Base-by-base conservation (phyloP, 495 filamentous ascomycete genomes). In the Aspergillus diversus region DNA sequence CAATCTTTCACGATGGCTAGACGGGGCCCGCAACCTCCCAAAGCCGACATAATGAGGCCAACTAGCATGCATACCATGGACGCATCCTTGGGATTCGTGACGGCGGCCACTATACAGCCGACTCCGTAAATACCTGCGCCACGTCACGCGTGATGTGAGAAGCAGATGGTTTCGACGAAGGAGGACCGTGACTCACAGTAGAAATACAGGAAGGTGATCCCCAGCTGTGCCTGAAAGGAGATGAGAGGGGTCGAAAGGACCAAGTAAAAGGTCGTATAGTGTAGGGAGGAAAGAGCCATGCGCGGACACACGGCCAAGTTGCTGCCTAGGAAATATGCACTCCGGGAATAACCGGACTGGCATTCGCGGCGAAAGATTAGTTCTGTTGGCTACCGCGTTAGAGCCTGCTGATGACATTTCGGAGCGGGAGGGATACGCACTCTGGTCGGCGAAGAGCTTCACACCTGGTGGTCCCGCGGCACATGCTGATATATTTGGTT, bases 261-360 rank as follows among this genome's bases (percentile, higher is more conserved):
- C 5, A 21, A 7, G n/a, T 55, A 55, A 17, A 55, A 34, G 0
- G 53, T 21, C 7, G 53, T 55, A 17, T 35, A 55, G 33, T 55
- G 53, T 5, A 33, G 27, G 0, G 62, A 42, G 8, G 62, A 43
- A 15, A 85, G 66, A 0, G 77, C 61, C 71, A 86, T 84, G 7
- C 84, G 70, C 0, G 78, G 76, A 1, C 83, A 12, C 0, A 79
- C 80, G 0, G 77, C 74, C 0, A 86, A 9, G 17, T 81, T 73
- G 67, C 87, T 88, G n/a, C 82, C 84, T 1, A 84, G 35, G 70
- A 82, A 88, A 61, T 87, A 86, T 0, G 84, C 83, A 37, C 76
- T 67, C 12, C 77, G 64, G 54, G 81, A 84, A 64, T 88, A 83
- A 0, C 84, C 82, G 1, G 80, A 74, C 39, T 78, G 77, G 0